Conservation (phyloP, 2,329 filamentous ascomycete species). For the Trichophyton mentagrophytes region DNA sequence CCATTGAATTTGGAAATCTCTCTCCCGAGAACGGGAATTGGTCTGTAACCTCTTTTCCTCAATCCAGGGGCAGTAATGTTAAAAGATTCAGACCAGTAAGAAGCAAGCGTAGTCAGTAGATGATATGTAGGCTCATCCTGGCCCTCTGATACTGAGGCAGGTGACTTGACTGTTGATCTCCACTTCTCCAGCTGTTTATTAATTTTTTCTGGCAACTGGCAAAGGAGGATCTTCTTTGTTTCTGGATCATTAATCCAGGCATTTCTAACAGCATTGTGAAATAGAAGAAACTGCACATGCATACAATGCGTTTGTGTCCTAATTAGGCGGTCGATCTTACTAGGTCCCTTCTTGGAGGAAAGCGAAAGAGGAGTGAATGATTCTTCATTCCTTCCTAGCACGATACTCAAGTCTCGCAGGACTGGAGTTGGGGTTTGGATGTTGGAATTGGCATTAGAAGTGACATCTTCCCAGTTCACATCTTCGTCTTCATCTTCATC, state of each 20-base stretch:
- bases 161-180: slow-evolving; percentile 51
- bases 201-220: slow-evolving; percentile 55
- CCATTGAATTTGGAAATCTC: slow-evolving; percentile 58
- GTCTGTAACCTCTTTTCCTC: slow-evolving; percentile 81
- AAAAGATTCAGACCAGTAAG: slow-evolving; percentile 84
- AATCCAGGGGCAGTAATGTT: slow-evolving; percentile 62
- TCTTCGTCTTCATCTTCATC: slow-evolving; percentile 8
- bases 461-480: slow-evolving; percentile 48
- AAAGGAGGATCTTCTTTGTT: slow-evolving; percentile 61
- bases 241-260: slow-evolving; percentile 67
- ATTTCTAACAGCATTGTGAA: slow-evolving; percentile 79
- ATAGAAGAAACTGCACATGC: slow-evolving; percentile 77
- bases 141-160: slow-evolving; percentile 26
- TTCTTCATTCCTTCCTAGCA: slow-evolving; percentile 43
- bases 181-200: slow-evolving; percentile 63
- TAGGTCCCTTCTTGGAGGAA: slow-evolving; percentile 61
- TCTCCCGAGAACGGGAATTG: slow-evolving; percentile 60
- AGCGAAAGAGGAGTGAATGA: slow-evolving; percentile 49
- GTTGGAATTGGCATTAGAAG: slow-evolving; percentile 27
- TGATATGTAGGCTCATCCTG: slow-evolving; percentile 57
- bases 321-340: slow-evolving; percentile 70
- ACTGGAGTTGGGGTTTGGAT: slow-evolving; percentile 38
- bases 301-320: slow-evolving; percentile 70
- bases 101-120: slow-evolving; percentile 60
- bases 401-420: slow-evolving; percentile 61